Evolutionary conservation across 2,329 filamentous ascomycete genomes (phyloP).

Genomic region (Aureobasidium pullulans): DNA sequence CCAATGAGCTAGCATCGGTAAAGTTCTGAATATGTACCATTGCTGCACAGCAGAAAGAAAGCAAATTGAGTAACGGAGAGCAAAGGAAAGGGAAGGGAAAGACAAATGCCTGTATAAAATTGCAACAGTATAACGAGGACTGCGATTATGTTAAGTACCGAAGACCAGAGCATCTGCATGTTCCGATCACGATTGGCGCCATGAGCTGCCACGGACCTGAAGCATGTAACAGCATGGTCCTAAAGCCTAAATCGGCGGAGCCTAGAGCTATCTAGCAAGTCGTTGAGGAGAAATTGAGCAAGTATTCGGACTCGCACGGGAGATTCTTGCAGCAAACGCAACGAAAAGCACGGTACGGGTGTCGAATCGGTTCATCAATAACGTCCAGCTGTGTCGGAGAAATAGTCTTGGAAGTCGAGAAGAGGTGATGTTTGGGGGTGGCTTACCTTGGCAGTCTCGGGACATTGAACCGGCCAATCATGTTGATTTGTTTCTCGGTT

Average conservation of each 20-base stretch:
- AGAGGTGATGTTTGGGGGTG: background rate
- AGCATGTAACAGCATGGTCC: background rate
- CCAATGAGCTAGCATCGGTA: conserved; percentile 21
- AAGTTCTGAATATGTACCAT: conserved; percentile 22
- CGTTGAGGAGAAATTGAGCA: background rate
- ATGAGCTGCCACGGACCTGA: background rate
- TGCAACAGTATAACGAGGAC: background rate
- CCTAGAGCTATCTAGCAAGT: background rate
- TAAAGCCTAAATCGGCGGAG: background rate
- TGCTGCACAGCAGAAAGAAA: background rate
- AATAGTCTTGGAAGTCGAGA: background rate
- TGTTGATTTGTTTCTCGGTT: background rate
- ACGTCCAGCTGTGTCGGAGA: background rate
- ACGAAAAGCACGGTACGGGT: background rate
- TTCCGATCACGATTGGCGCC: background rate
- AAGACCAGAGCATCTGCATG: background rate
- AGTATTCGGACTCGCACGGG: background rate
- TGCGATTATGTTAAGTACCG: background rate
- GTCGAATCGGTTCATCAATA: background rate
- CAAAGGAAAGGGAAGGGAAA: background rate
- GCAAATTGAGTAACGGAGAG: background rate
- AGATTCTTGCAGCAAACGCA: background rate
- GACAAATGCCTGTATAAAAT: background rate
- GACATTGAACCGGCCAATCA: background rate
- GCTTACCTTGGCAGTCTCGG: background rate